Percentiles rank a stretch among this genome's conserved stretches.
These are phyloP conservation scores for Berberis thunbergii DNA, from an alignment of 164 flowering plant species.

Conservation along the genomic window DNA sequence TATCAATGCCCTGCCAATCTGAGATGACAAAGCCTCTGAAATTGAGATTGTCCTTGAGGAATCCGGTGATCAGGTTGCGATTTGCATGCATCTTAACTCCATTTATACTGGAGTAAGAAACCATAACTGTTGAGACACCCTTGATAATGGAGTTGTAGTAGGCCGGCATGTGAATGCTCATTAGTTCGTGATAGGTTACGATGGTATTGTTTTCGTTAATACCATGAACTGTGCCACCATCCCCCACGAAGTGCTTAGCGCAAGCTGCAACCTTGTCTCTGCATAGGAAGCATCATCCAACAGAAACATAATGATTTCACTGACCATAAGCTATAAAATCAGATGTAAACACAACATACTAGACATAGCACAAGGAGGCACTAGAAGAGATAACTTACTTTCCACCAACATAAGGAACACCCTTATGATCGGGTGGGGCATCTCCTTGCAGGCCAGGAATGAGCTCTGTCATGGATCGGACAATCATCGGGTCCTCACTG, in stretches of 20 bases:
- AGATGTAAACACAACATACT: background rate
- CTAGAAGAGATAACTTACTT: conserved; percentile 16
- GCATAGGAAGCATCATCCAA: background rate
- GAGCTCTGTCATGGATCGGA: conserved; percentile 21
- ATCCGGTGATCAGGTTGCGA: conserved; percentile 8
- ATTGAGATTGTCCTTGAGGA: conserved; percentile 7
- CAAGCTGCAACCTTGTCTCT: conserved; percentile 36
- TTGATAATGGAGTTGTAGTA: conserved; percentile 8
- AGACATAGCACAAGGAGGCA: background rate
- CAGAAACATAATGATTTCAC: no score
- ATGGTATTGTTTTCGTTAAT: conserved; percentile 9
- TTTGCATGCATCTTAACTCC: conserved; percentile 14
- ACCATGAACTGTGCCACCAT: conserved; percentile 13
- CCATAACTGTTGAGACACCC: conserved; percentile 15
- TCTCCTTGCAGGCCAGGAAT: conserved; percentile 32
- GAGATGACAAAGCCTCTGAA: conserved; percentile 11
- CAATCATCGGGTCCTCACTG: conserved; percentile 26
- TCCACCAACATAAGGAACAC: conserved; percentile 27
- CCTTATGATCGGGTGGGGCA: conserved; percentile 14
- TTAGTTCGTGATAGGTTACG: conserved; percentile 2
- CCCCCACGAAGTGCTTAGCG: conserved; percentile 14
- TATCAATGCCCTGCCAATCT: conserved; percentile 12
- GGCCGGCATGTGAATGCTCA: conserved; percentile 14
- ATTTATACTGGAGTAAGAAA: conserved; percentile 14
- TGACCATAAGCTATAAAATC: background rate